A percentile compares a stretch with the other conserved stretches of the same genome.
phyloP scores from a whole-genome alignment of 2,329 filamentous ascomycete genomes.

The Cladosporium austrohemisphaericum region DNA sequence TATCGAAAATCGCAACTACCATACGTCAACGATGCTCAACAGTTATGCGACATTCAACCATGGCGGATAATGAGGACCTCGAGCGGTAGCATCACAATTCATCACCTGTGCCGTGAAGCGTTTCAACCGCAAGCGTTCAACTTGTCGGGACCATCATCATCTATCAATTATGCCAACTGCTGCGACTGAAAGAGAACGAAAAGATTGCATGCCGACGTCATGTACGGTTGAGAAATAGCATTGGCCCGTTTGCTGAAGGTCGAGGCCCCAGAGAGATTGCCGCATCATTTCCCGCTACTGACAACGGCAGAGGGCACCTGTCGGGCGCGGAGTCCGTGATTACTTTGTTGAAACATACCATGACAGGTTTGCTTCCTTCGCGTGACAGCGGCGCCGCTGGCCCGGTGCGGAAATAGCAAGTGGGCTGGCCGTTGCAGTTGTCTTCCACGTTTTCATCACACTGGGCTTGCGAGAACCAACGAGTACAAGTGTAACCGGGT shows the following conservation, averaged over 20 bases:
- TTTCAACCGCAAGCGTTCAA: neutral
- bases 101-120: too few relatives aligned
- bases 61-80: too few relatives aligned
- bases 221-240: neutral
- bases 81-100: too few relatives aligned
- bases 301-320: constrained; percentile 1
- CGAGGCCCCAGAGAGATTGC: constrained; percentile 7
- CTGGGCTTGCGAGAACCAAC: neutral
- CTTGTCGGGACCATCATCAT: neutral
- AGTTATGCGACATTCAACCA: too few relatives aligned
- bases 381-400: neutral
- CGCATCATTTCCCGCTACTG: constrained; percentile 10
- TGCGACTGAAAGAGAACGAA: too few relatives aligned
- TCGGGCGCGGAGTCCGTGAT: constrained; percentile 2
- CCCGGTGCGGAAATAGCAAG: neutral
- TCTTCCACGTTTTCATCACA: constrained; percentile 10
- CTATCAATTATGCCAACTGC: too few relatives aligned
- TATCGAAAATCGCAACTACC: too few relatives aligned
- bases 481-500: neutral
- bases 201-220: neutral
- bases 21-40: too few relatives aligned
- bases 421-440: constrained; percentile 8
- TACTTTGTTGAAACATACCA: constrained; percentile 10
- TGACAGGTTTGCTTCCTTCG: constrained; percentile 10
- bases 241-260: constrained; percentile 6